Percentiles rank a stretch among this genome's conserved stretches.
Evolutionary conservation across 495 filamentous ascomycete genomes (phyloP).

Genomic region (Staphylotrichum longicolle): DNA sequence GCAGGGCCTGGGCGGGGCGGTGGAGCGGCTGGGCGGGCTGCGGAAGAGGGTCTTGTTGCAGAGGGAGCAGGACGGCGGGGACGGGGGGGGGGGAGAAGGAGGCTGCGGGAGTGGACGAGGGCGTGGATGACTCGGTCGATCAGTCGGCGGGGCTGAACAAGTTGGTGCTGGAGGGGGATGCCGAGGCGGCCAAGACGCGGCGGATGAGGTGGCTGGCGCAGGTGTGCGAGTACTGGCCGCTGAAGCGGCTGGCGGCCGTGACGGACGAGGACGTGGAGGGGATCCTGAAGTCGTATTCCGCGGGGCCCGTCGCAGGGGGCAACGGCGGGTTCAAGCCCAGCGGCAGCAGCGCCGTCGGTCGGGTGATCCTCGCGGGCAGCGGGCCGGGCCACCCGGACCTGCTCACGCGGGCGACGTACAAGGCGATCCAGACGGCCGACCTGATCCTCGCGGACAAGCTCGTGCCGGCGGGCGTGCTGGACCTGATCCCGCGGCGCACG

Average conservation of each 20-base stretch:
- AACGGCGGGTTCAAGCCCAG: neutral
- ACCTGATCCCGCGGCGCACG: slow-evolving; percentile 85
- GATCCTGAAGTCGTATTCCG: slow-evolving; percentile 65
- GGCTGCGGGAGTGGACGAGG: slow-evolving; percentile 41
- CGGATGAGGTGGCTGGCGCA: slow-evolving; percentile 91
- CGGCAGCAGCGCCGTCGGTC: slow-evolving; percentile 40
- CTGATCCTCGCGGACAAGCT: slow-evolving; percentile 95
- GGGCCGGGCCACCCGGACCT: slow-evolving; percentile 91
- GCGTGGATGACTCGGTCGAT: slow-evolving; percentile 79
- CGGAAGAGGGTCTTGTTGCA: slow-evolving; percentile 53
- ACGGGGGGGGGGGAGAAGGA: slow-evolving; percentile 28
- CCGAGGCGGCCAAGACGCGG: slow-evolving; percentile 70
- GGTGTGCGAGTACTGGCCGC: slow-evolving; percentile 98
- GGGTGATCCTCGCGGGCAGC: slow-evolving; percentile 86
- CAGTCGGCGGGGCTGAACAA: slow-evolving; percentile 86
- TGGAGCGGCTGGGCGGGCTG: slow-evolving; percentile 73
- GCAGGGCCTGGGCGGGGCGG: slow-evolving; percentile 74
- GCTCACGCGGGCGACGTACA: slow-evolving; percentile 82
- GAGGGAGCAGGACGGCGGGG: slow-evolving; percentile 57
- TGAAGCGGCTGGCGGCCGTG: slow-evolving; percentile 74
- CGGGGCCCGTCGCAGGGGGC: neutral
- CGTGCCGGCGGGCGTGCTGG: slow-evolving; percentile 80
- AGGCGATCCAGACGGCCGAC: slow-evolving; percentile 79
- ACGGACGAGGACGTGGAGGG: slow-evolving; percentile 73
- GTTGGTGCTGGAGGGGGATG: slow-evolving; percentile 68